Evolutionary conservation across 1,284 basidiomycete genomes (phyloP).

Genomic region (Calocybe gambosa): DNA sequence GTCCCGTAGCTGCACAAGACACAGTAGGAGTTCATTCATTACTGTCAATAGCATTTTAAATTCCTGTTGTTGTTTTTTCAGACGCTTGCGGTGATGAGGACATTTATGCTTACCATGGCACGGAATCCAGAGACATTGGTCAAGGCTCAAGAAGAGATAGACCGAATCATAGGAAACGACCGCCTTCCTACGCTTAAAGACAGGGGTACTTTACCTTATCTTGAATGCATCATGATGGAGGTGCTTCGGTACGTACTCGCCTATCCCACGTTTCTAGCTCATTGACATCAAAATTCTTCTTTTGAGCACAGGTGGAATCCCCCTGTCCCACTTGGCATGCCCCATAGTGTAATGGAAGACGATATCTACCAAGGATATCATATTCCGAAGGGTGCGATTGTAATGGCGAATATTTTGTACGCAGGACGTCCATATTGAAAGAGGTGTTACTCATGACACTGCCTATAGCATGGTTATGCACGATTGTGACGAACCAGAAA

Average conservation of each 20-base stretch:
- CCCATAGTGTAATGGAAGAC: constrained; percentile 43
- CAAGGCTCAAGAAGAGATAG: constrained; percentile 50
- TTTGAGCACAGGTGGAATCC: constrained; percentile 31
- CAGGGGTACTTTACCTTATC: constrained; percentile 46
- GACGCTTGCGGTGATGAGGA: constrained; percentile 39
- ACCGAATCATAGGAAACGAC: constrained; percentile 38
- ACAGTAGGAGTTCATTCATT: constrained; percentile 24
- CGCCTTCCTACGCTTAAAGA: constrained; percentile 44
- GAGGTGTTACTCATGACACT: neutral
- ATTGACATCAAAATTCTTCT: constrained; percentile 5
- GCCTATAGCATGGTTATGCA: constrained; percentile 33
- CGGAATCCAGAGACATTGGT: constrained; percentile 42
- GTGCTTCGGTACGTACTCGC: constrained; percentile 34
- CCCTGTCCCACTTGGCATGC: constrained; percentile 40
- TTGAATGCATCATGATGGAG: constrained; percentile 45
- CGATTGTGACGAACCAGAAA: constrained; percentile 31
- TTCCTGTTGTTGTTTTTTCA: constrained; percentile 17
- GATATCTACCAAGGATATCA: constrained; percentile 44
- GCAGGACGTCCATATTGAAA: constrained; percentile 5
- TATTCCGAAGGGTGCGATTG: constrained; percentile 39
- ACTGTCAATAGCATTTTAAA: neutral
- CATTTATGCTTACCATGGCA: constrained; percentile 46
- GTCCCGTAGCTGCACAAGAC: constrained; percentile 37
- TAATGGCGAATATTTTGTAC: constrained; percentile 46
- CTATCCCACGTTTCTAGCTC: constrained; percentile 5